Percentiles rank a stretch among this genome's conserved stretches.
Conservation (phyloP, 192 early-diverging fungal genomes). For the Entrophospora sp. region DNA sequence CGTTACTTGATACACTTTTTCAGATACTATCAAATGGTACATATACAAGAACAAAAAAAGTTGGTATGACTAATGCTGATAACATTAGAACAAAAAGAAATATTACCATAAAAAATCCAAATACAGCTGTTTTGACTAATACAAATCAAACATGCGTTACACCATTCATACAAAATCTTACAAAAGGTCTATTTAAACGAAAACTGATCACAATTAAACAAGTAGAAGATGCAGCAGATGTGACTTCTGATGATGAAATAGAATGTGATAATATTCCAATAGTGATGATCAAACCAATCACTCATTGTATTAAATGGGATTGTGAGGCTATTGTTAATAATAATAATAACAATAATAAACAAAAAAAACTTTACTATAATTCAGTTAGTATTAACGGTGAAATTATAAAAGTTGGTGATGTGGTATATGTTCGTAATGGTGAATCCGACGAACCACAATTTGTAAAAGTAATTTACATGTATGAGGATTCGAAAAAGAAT, state of each 20-base stretch:
- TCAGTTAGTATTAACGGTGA: slow-evolving; percentile 26
- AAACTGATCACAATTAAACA: not conserved
- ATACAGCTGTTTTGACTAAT: not conserved
- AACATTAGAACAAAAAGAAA: slow-evolving; percentile 17
- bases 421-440: slow-evolving; percentile 25
- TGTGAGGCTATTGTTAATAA: not conserved
- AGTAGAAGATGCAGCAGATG: not conserved
- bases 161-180: slow-evolving; percentile 17
- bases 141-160: slow-evolving; percentile 23
- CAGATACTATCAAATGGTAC: not conserved
- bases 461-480: slow-evolving; percentile 36
- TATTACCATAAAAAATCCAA: slow-evolving; percentile 11
- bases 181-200: slow-evolving; percentile 15
- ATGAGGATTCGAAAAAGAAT: slow-evolving; percentile 16
- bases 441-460: slow-evolving; percentile 27
- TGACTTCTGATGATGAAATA: not conserved
- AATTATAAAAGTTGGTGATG: slow-evolving; percentile 23
- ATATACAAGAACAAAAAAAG: not conserved
- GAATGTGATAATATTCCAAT: too few species aligned
- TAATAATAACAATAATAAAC: not conserved
- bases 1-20: not conserved
- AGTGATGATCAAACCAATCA: not conserved
- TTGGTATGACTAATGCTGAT: not conserved
- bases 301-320: not conserved
- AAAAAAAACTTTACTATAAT: too few species aligned